These are phyloP conservation scores for Melampsora occidentalis DNA, from an alignment of 1,284 basidiomycete genomes.

Conservation along the genomic window DNA sequence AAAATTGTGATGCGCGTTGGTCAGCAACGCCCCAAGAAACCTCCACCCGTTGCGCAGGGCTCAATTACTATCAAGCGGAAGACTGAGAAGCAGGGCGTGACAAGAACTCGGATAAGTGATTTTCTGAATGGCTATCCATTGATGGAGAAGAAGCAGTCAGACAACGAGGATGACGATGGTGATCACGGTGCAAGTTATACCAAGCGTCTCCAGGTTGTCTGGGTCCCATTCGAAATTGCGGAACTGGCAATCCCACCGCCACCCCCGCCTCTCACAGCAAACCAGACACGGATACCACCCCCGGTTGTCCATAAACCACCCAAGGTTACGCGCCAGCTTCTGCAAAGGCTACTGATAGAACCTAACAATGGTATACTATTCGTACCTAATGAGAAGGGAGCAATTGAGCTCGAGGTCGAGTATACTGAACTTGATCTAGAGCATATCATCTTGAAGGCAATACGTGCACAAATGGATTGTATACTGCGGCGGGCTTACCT, in stretches of 20 bases:
- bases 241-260: background rate
- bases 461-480: conserved; percentile 35
- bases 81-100: conserved; percentile 16
- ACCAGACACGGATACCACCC: background rate
- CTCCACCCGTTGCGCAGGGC: conserved; percentile 23
- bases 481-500: conserved; percentile 22
- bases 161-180: conserved; percentile 18
- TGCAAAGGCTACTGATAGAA: conserved; percentile 16
- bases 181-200: conserved; percentile 38
- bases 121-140: conserved; percentile 40
- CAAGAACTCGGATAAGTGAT: conserved; percentile 12
- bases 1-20: conserved; percentile 12
- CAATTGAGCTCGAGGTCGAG: conserved; percentile 29
- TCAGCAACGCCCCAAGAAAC: conserved; percentile 18
- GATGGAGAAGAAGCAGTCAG: background rate
- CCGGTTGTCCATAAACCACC: conserved; percentile 3
- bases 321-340: background rate
- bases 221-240: conserved; percentile 35
- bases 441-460: conserved; percentile 14
- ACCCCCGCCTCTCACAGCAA: background rate
- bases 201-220: conserved; percentile 32
- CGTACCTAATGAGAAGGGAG: conserved; percentile 9
- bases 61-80: conserved; percentile 23
- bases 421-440: conserved; percentile 23
- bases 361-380: background rate